Evolutionary conservation across 2,329 filamentous ascomycete genomes (phyloP), one percentile per base, ranked within the genome.

Genomic region (Magnaporthales sp.): DNA sequence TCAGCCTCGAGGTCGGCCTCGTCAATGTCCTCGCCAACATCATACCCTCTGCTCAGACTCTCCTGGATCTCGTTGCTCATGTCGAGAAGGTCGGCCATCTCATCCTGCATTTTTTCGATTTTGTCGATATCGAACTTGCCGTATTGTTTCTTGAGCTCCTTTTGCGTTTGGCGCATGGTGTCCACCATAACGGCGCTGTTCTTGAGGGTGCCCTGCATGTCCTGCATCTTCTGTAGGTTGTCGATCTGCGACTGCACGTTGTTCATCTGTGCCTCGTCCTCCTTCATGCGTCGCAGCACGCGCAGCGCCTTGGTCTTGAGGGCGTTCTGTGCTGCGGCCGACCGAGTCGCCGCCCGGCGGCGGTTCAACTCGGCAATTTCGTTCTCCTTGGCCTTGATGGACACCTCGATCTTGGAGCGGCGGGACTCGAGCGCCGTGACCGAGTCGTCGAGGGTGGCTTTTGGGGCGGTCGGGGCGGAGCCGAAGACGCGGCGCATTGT

Each of bases 111-210:
- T 71, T 90, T 85, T 84, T 99, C 95, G 73, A 99, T 98, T 84
- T 96, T 93, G 79, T 98, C 95, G 66, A 99, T 90, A 74, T 99
- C 91, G 71, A 99, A 91, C 82, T 97, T 97, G 72, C 94, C 94
- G 75, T 98, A 98, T 82, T 98, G 94, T 77, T 92, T 91, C 75
- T 89, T 89, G 70, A 99, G 85, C 74, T 92, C 90, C 81, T 97
- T 97, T 74, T 95, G 97, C 27, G 94, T 97, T 1, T 91, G 93
- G 85, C 97, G 96, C 87, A 99, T 94, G 11, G 94, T 93, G 77
- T 98, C 94, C 61, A 98, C 93, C 30, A 95, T 97, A 22, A 93
- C 96, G 93, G 97, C 97, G 70, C 95, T 94, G 78, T 98, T 98
- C 78, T 96, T 95, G 66, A 99, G 86, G 75, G 98, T 98, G 80